Conservation (phyloP, 1,284 basidiomycete genomes). For the Naganishia cerealis region DNA sequence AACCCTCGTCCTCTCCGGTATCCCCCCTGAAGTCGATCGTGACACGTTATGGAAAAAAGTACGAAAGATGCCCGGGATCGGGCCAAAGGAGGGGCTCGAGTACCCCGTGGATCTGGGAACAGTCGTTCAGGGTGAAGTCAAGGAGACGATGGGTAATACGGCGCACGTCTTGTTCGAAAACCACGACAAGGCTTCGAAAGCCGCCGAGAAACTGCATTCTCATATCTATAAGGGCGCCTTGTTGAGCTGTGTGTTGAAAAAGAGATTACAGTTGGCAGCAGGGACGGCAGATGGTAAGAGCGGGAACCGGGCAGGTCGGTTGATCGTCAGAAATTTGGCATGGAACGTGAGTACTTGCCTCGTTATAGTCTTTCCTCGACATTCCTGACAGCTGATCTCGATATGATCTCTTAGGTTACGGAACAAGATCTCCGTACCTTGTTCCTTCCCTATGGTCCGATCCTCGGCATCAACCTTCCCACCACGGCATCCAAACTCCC, state of each 20-base stretch:
- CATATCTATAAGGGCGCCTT: constrained; percentile 88
- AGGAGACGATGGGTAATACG: constrained; percentile 40
- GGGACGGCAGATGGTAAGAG: constrained; percentile 51
- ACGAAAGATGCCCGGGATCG: constrained; percentile 62
- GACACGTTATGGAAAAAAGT: constrained; percentile 85
- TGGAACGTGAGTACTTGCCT: constrained; percentile 57
- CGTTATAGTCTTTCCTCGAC: constrained; percentile 20
- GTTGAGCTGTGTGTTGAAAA: constrained; percentile 86
- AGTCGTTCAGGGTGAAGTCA: constrained; percentile 54
- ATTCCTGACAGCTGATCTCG: background rate
- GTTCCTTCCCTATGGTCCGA: constrained; percentile 85
- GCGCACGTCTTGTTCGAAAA: constrained; percentile 77
- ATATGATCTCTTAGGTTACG: constrained; percentile 60
- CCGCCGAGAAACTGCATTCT: constrained; percentile 80
- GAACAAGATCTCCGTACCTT: constrained; percentile 82
- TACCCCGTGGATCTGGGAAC: constrained; percentile 63
- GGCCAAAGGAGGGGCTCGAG: constrained; percentile 63
- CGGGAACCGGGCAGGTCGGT: constrained; percentile 64
- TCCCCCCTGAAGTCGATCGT: constrained; percentile 68
- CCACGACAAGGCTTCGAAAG: constrained; percentile 69
- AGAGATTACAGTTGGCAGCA: constrained; percentile 68
- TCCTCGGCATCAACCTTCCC: constrained; percentile 82
- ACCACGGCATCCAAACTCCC: constrained; percentile 56
- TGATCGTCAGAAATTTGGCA: constrained; percentile 90
- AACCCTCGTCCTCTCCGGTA: constrained; percentile 74